These are phyloP conservation scores for Plectranthus barbatus DNA, from an alignment of 257 asterid genomes.

Conservation along the genomic window DNA sequence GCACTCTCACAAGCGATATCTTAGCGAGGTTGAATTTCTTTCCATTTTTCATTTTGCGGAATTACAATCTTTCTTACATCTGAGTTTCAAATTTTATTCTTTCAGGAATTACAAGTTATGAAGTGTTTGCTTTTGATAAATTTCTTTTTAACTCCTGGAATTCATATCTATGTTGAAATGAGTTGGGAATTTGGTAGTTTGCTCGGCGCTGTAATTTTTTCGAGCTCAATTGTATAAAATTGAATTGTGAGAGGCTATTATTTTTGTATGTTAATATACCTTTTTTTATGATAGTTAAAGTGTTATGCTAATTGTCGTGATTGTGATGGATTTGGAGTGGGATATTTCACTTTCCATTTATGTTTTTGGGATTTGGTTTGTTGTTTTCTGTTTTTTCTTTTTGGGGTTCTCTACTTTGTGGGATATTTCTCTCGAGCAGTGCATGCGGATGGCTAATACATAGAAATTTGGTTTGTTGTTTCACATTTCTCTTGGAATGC, in stretches of 20 bases:
- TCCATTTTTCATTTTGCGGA: background rate
- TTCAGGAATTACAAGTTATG: too few species aligned
- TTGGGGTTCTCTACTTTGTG: background rate
- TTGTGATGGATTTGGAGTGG: background rate
- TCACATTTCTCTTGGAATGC: background rate
- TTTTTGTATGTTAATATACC: background rate
- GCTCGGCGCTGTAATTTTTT: background rate
- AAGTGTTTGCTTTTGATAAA: too few species aligned
- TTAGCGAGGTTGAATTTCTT: constrained; percentile 64
- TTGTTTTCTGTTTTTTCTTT: background rate
- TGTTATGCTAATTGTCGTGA: background rate
- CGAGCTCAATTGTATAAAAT: background rate
- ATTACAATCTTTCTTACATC: background rate
- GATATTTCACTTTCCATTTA: background rate
- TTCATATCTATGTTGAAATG: background rate
- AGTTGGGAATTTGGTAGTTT: background rate
- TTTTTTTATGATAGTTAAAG: background rate
- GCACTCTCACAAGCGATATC: constrained; percentile 89
- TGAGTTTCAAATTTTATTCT: background rate
- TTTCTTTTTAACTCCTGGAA: background rate
- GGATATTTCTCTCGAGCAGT: background rate
- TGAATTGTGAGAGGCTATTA: constrained; percentile 1
- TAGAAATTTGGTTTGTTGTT: background rate
- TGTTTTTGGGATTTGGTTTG: background rate
- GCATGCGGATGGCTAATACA: background rate